phyloP scores from a whole-genome alignment of 805 yeast genomes.

The Scheffersomyces coipomensis region DNA sequence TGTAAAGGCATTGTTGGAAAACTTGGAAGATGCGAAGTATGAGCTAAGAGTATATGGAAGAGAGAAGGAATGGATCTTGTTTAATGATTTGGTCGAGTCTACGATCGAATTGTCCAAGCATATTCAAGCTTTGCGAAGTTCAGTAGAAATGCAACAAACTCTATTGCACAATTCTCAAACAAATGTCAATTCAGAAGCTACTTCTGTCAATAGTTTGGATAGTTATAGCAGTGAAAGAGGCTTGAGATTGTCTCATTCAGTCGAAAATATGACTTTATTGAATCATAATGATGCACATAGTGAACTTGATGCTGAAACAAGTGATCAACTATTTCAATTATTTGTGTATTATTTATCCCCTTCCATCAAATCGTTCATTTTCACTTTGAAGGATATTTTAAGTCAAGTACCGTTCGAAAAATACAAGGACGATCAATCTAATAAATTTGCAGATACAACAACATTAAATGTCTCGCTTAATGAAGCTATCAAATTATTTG shows the following conservation, averaged over 20 bases:
- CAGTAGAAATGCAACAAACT: conserved; percentile 66
- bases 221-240: conserved; percentile 15
- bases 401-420: conserved; percentile 56
- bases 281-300: conserved; percentile 12
- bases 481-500: conserved; percentile 54
- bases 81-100: conserved; percentile 48
- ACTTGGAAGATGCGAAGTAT: conserved; percentile 58
- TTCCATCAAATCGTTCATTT: conserved; percentile 62
- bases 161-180: conserved; percentile 35
- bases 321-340: conserved; percentile 55
- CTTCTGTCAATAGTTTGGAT: conserved; percentile 20
- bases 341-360: conserved; percentile 73
- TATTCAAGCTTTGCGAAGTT: conserved; percentile 64
- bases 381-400: conserved; percentile 61
- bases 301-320: conserved; percentile 18
- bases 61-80: conserved; percentile 50
- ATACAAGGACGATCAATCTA: conserved; percentile 17
- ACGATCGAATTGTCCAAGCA: conserved; percentile 53
- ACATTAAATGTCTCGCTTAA: conserved; percentile 47
- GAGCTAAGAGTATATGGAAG: conserved; percentile 57
- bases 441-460: conserved; percentile 36
- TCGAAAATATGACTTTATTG: conserved; percentile 21
- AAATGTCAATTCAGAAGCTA: conserved; percentile 5
- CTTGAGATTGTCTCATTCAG: conserved; percentile 20
- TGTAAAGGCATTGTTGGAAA: conserved; percentile 34